A percentile compares a stretch with the other conserved stretches of the same genome.
phyloP scores from a whole-genome alignment of 1,284 basidiomycete genomes.

The Leccinum fallax region DNA sequence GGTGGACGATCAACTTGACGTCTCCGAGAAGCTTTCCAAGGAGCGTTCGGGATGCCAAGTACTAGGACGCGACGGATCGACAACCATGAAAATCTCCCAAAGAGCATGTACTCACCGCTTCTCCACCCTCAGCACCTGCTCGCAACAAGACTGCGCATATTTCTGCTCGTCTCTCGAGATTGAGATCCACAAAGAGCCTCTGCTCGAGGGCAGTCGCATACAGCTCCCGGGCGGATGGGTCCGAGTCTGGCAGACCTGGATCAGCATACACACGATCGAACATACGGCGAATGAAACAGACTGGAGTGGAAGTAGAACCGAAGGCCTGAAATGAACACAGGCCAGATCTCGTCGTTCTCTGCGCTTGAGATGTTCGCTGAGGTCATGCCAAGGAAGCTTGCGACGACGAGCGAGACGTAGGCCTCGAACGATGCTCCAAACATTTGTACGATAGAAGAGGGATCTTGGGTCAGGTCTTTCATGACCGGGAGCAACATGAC shows the following conservation, averaged over 20 bases:
- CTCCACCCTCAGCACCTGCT: constrained; percentile 45
- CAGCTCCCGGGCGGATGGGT: constrained; percentile 38
- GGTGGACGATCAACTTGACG: constrained; percentile 53
- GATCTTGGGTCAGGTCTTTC: constrained; percentile 43
- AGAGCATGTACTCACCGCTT: constrained; percentile 44
- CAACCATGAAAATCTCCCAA: neutral
- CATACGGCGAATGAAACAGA: constrained; percentile 27
- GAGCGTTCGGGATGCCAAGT: constrained; percentile 51
- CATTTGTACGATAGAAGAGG: constrained; percentile 13
- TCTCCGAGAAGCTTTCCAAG: constrained; percentile 52
- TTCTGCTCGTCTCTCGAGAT: constrained; percentile 53
- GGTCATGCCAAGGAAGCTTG: constrained; percentile 56
- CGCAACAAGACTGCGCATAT: constrained; percentile 58
- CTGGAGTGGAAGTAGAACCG: constrained; percentile 49
- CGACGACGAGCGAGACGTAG: constrained; percentile 53
- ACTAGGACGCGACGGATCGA: constrained; percentile 38
- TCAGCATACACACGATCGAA: constrained; percentile 1
- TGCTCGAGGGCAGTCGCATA: constrained; percentile 48
- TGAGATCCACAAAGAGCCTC: constrained; percentile 55
- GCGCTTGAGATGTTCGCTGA: constrained; percentile 45
- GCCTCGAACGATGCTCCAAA: constrained; percentile 39
- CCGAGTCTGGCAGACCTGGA: constrained; percentile 28
- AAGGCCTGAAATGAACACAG: constrained; percentile 48
- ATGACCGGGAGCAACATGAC: constrained; percentile 67
- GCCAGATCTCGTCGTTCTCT: constrained; percentile 47